phyloP scores from a whole-genome alignment of 1,139 yeast genomes.

The Kluyveromyces sp. region DNA sequence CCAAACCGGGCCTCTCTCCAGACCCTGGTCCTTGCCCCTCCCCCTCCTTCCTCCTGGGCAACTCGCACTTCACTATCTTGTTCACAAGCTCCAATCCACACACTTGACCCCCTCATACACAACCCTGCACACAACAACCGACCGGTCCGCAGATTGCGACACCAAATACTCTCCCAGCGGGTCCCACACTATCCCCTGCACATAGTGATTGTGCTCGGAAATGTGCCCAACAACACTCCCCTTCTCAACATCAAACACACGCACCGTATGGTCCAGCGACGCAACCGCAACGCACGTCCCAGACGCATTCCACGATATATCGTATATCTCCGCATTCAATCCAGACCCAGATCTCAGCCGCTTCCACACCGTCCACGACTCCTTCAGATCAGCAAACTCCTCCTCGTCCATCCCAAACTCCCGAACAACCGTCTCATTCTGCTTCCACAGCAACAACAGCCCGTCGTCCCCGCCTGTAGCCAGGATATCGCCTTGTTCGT shows the following conservation, averaged over 20 bases:
- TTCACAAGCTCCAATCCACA: constrained; percentile 21
- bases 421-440: constrained; percentile 43
- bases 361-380: constrained; percentile 51
- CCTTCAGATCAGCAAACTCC: constrained; percentile 45
- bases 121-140: constrained; percentile 55
- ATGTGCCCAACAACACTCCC: constrained; percentile 58
- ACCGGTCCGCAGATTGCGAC: constrained; percentile 85
- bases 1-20: constrained; percentile 3
- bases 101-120: constrained; percentile 11
- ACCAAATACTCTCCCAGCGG: constrained; percentile 70
- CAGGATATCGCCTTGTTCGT: constrained; percentile 53
- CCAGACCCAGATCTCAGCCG: constrained; percentile 17
- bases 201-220: constrained; percentile 76
- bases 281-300: constrained; percentile 72
- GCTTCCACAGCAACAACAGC: constrained; percentile 69
- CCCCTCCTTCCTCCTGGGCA: constrained; percentile 19
- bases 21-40: constrained; percentile 4
- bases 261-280: constrained; percentile 78
- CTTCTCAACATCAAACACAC: constrained; percentile 52
- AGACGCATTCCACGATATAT: constrained; percentile 87
- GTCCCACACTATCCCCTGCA: constrained; percentile 96
- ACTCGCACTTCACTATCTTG: constrained; percentile 24
- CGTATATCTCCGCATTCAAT: constrained; percentile 58
- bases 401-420: constrained; percentile 32
- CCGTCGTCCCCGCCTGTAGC: constrained; percentile 98